Conservation (phyloP, 805 yeast genomes). For the Candida chauliodis region DNA sequence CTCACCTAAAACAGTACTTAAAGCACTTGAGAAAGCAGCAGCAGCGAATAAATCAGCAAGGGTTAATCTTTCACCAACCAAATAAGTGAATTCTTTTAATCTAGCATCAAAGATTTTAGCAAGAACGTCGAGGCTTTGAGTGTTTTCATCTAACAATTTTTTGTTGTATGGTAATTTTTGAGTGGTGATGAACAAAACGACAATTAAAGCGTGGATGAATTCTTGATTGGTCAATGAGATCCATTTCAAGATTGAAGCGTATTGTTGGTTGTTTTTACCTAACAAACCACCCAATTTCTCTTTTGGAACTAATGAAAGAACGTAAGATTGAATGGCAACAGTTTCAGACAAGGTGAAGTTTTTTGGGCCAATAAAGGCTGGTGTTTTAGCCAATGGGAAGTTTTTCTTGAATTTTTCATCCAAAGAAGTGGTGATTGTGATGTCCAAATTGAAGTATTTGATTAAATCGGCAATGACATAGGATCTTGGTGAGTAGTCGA, state of each 20-base stretch:
- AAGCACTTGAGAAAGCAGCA: slow-evolving; percentile 49
- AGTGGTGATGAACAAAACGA: slow-evolving; percentile 53
- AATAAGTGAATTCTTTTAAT: slow-evolving; percentile 58
- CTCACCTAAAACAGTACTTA: slow-evolving; percentile 55
- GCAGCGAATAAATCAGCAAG: slow-evolving; percentile 62
- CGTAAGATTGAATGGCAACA: slow-evolving; percentile 60
- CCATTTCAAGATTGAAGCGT: slow-evolving; percentile 72
- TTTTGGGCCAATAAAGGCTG: slow-evolving; percentile 67
- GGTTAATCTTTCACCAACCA: slow-evolving; percentile 57
- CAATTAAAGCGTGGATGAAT: slow-evolving; percentile 43
- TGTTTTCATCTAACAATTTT: slow-evolving; percentile 53
- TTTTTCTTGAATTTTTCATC: slow-evolving; percentile 39
- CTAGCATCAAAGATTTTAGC: slow-evolving; percentile 51
- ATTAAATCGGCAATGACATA: slow-evolving; percentile 46
- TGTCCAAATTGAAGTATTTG: slow-evolving; percentile 58
- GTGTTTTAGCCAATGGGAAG: slow-evolving; percentile 66
- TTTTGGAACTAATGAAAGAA: slow-evolving; percentile 14
- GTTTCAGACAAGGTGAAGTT: slow-evolving; percentile 70
- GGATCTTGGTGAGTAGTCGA: slow-evolving; percentile 25
- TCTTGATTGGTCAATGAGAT: slow-evolving; percentile 73
- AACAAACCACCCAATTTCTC: slow-evolving; percentile 49
- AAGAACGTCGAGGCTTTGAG: slow-evolving; percentile 34
- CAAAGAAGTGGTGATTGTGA: slow-evolving; percentile 41
- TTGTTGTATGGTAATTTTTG: slow-evolving; percentile 79
- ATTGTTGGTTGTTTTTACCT: slow-evolving; percentile 64